Evolutionary conservation across 2,329 filamentous ascomycete species (phyloP), one percentile per base, ranked within the genome.

Genomic region (Rhynchosporium graminicola): DNA sequence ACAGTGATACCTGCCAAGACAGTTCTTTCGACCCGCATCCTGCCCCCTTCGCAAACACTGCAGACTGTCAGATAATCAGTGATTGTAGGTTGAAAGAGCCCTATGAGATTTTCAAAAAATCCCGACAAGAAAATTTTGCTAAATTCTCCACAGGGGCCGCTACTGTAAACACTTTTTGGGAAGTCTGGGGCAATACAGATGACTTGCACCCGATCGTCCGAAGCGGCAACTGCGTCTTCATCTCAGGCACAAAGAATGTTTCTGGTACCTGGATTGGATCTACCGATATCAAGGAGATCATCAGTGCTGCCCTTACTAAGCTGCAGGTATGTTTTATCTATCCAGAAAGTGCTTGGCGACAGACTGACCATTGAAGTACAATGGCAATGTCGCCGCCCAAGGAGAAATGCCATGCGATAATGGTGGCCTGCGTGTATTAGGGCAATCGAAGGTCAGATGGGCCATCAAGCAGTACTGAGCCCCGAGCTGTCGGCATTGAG

Each of bases 11-110:
- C 15, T 52, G 48, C 33, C 26, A 29, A 33, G 15, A 6, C 10
- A 52, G 48, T 15, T 52, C 48, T 15, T 31, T 52, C 29, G 33
- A 52, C 48, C 33, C 48, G 10, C n/a, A 8, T 28, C 4, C n/a
- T 52, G 48, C 15, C 31, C 48, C 48, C 15, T 31, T 10, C 26
- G 7, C 48, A 52, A 31, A 5, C 5, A 52, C 48, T 10, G 26
- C 7, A 52, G 48, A 52, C 29, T 52, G 48, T 52, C 10, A 12
- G 48, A 29, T 52, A 6, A 52, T 52, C 28, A 26, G 48, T 52
- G 48, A 52, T 31, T 52, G 48, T 52, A 15, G 33, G 48, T 52
- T 20, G 1, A 20, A 20, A 20, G 20, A 20, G 20, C 20, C 20
- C 20, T 20, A n/a, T 48, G 4, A 33, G 2, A n/a, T 9, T 42